Evolutionary conservation across 805 yeast species (phyloP), one percentile per base, ranked within the genome.

Genomic region (Isabelozyma rhagii): DNA sequence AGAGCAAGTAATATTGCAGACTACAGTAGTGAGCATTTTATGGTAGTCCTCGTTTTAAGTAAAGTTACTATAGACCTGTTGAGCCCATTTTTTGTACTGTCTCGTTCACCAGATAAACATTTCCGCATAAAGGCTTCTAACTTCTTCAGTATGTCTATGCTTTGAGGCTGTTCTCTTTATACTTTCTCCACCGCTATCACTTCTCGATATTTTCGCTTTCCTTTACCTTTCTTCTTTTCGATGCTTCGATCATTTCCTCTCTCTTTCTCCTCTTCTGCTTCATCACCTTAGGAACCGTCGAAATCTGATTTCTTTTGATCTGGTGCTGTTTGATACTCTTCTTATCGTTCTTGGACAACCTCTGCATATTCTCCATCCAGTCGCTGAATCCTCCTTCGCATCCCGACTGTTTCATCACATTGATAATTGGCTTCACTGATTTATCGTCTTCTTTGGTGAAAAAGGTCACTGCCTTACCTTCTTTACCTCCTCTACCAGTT

Each of bases 341-440:
- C 73, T 87, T 87, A 45, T 85, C 85, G 44, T 75, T 78, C 60
- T 82, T 81, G 10, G 82, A 68, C 50, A 90, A 69, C 63, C 88
- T 88, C 13, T 83, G 75, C 63, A 88, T 67, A 50, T 82, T 78
- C 40, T 82, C 80, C 87, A 94, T 82, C 99, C 99, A 94, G 29
- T 74, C 82, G 36, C 88, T 84, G 47, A 85, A 81, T 3, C 82
- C 83, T 28, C 63, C 66, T 40, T 75, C 74, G 47, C 83, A 77
- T 2, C 96, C 97, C 57, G 96, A 87, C 67, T 92, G 96, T 60
- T 87, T 88, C 97, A 94, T 93, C 13, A 94, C 98, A 62, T 92
- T 94, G 28, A 93, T 81, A 41, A 94, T 88, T 8, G 94, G 87
- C 63, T 88, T 87, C 43, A 94, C 79, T 2, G 87, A 82, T 49